Evolutionary conservation across 192 early-diverging fungal species (phyloP), one percentile per base, ranked within the genome.

Genomic region (Podila clonocystis): DNA sequence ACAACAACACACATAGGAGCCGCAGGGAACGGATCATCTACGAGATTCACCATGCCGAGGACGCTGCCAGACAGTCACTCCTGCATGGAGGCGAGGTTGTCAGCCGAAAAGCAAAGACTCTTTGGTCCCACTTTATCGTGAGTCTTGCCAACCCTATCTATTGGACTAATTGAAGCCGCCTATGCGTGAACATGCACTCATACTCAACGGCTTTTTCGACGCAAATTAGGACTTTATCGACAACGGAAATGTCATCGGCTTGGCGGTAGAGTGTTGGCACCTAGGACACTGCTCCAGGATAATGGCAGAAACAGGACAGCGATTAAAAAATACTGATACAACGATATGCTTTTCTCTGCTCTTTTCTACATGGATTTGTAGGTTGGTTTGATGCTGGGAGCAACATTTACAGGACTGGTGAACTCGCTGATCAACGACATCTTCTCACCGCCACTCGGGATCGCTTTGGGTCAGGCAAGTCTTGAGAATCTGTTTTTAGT

Each of bases 231-330:
- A 72, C 26, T 79, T 79, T 79, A 72, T 79, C 31, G 76, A 79
- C 61, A 79, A 79, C 41, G 76, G 70, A 22, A 79, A 79, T 48
- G 76, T 79, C 12, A 58, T 79, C 22, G 76, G 70, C 19, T 29
- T 79, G 17, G 76, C 76, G n/a, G 76, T 76, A 60, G 50, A 63
- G 7, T 8, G 31, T 9, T 3, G 20, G 26, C 11, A 36, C 29
- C 17, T 15, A 45, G 2, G 22, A 30, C 24, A 45, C 34, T 9
- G n/a, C 15, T 22, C 36, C 65, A 38, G 49, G 65, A 67, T 34
- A 13, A 28, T 26, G 13, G 36, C 50, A 57, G 52, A 12, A 20
- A 11, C 24, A 17, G 19, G 34, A 20, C 36, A 9, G 15, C 29
- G 28, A 9, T 20, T 12, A 45, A 17, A 29, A 24, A 22, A 30